Evolutionary conservation across 495 filamentous ascomycete species (phyloP), one percentile per base, ranked within the genome.

Genomic region (Podospora sp.): DNA sequence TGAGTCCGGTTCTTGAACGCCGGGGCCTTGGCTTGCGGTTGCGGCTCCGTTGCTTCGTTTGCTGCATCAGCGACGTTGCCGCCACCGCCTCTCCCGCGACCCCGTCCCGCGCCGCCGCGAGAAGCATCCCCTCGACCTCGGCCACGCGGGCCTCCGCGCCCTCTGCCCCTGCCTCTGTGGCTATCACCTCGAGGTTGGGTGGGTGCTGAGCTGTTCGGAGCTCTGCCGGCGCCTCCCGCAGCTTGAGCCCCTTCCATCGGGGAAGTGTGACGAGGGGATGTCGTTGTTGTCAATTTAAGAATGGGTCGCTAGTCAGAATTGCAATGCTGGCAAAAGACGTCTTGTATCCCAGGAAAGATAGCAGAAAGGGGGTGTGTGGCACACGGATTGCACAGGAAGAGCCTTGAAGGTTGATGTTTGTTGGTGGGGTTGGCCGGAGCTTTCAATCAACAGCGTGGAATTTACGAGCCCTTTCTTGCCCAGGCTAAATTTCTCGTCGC

Each of bases 121-220:
- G 21, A 22, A 46, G 35, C 65, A 36, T 55, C 63, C 55, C 75
- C 69, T 56, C 67, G 60, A 11, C 66, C 66, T 21, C 70, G 63
- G 25, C 52, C 52, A 35, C 63, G 63, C 49, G 53, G 53, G 18
- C 68, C 68, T 50, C 75, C 76, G 35, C 77, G 77, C 3, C 76
- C 77, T 73, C 79, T 73, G 24, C 77, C 76, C 68, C 75, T 75
- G 1, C 77, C 76, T 74, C 79, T 75, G 24, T 73, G 66, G 25
- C 75, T 71, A 33, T 79, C 79, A 26, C 75, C 77, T 60, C 79
- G 69, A 5, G 71, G 64, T 7, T 68, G 65, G n/a, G 67, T 49
- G 6, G 71, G 62, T 7, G 69, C 46, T 25, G 60, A 50, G 36
- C 26, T 51, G 56, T 33, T 63, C 20, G 53, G 11, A 2, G 40